Conservation (phyloP, 2,329 filamentous ascomycete species). For the Blastomyces parvus region DNA sequence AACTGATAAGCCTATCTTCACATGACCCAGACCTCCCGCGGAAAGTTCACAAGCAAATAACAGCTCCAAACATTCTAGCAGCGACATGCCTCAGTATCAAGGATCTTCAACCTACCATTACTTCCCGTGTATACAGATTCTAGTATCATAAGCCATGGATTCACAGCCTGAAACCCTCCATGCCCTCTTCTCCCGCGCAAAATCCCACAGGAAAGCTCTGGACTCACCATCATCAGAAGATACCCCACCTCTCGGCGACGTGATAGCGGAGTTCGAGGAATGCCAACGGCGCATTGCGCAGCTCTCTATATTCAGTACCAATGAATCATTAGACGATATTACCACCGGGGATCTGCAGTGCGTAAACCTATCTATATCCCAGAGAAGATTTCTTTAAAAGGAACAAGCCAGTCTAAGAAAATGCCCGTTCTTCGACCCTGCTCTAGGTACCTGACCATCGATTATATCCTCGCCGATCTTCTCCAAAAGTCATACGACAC, state of each 20-base stretch:
- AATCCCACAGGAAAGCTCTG: conserved; percentile 47
- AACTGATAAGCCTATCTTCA: not conserved
- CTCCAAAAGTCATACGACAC: conserved; percentile 54
- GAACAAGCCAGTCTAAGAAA: conserved; percentile 17
- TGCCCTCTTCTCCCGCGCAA: conserved; percentile 46
- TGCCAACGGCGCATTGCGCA: conserved; percentile 60
- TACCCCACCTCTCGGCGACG: conserved; percentile 52
- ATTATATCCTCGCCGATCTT: conserved; percentile 72
- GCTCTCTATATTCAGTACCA: conserved; percentile 77
- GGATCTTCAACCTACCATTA: not conserved
- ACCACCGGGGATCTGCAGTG: conserved; percentile 74
- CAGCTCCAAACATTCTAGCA: not conserved
- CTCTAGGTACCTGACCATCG: conserved; percentile 60
- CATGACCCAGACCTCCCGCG: not conserved
- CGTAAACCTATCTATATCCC: conserved; percentile 11
- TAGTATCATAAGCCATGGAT: conserved; percentile 11
- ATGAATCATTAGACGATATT: conserved; percentile 81
- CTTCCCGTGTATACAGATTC: not conserved
- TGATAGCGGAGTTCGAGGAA: conserved; percentile 63
- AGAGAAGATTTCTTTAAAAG: too few species aligned
- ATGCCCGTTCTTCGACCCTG: not conserved
- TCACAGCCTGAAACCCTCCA: conserved; percentile 47
- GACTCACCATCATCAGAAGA: conserved; percentile 50
- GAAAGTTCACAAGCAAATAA: not conserved
- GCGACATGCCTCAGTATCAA: not conserved